These are phyloP conservation scores for Penicillium arizonense DNA, from an alignment of 495 filamentous ascomycete species.

Conservation along the genomic window DNA sequence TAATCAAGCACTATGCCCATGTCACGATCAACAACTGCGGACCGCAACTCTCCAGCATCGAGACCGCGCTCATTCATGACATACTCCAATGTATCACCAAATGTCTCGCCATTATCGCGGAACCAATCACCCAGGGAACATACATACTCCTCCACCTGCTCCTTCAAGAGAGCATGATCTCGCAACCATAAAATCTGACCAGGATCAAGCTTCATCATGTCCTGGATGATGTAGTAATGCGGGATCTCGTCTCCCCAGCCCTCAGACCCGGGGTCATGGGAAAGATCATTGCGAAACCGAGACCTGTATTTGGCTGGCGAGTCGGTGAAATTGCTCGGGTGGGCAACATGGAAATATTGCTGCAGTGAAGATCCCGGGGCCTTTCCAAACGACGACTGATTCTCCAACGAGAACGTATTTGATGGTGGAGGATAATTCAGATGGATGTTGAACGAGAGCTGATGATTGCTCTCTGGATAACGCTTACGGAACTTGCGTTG, in stretches of 20 bases:
- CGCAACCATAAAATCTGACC: conserved; percentile 56
- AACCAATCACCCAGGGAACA: conserved; percentile 58
- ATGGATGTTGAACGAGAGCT: conserved; percentile 54
- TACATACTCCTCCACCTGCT: conserved; percentile 54
- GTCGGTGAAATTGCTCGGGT: conserved; percentile 18
- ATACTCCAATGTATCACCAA: conserved; percentile 46
- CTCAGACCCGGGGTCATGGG: conserved; percentile 37
- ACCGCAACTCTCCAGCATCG: conserved; percentile 29
- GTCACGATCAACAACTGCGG: conserved; percentile 27
- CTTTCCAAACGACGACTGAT: conserved; percentile 2
- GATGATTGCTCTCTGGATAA: conserved; percentile 46
- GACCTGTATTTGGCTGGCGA: conserved; percentile 30
- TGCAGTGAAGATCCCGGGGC: conserved; percentile 7
- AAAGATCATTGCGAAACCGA: conserved; percentile 34
- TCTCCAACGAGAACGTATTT: conserved; percentile 2
- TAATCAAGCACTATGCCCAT: conserved; percentile 27
- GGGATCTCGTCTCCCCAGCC: conserved; percentile 64
- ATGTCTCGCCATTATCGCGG: conserved; percentile 62
- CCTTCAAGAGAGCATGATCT: conserved; percentile 50
- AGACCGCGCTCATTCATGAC: conserved; percentile 46
- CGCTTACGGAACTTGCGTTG: conserved; percentile 56
- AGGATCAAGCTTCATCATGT: conserved; percentile 65
- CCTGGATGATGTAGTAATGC: conserved; percentile 64
- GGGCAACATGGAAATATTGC: conserved; percentile 23
- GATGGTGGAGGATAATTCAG: conserved; percentile 42